A percentile compares a stretch with the other conserved stretches of the same genome.
Evolutionary conservation across 768 basidiomycete species (phyloP).

Genomic region (Boletus vermiculosoides): DNA sequence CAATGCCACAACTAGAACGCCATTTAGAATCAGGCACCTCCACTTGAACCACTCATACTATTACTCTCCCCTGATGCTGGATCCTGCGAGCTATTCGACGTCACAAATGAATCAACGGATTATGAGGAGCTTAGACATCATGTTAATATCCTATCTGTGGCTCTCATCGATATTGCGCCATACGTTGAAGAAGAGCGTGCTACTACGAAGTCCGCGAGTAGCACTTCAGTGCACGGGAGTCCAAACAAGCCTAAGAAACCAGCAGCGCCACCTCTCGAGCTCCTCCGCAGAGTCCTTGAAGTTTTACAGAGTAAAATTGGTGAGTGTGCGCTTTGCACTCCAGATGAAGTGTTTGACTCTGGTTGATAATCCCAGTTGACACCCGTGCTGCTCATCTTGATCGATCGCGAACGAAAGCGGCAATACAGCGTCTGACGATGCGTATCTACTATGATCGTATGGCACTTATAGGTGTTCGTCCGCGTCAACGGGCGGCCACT

Average conservation of each 20-base stretch:
- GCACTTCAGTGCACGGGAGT: slow-evolving; percentile 17
- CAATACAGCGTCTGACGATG: slow-evolving; percentile 61
- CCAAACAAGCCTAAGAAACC: slow-evolving; percentile 32
- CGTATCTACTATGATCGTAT: slow-evolving; percentile 61
- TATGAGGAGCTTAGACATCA: slow-evolving; percentile 59
- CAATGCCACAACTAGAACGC: not conserved
- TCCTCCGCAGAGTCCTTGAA: slow-evolving; percentile 49
- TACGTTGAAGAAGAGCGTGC: slow-evolving; percentile 52
- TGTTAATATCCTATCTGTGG: slow-evolving; percentile 56
- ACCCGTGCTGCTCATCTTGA: slow-evolving; percentile 74
- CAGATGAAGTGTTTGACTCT: not conserved
- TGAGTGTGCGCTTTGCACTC: slow-evolving; percentile 33
- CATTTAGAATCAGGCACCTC: slow-evolving; percentile 47
- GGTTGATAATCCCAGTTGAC: slow-evolving; percentile 46
- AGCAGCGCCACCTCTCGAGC: slow-evolving; percentile 44
- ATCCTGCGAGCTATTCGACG: slow-evolving; percentile 47
- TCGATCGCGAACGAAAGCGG: slow-evolving; percentile 70
- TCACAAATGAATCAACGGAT: slow-evolving; percentile 53
- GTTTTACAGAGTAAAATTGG: slow-evolving; percentile 59
- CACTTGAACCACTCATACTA: slow-evolving; percentile 48
- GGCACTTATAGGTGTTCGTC: slow-evolving; percentile 28
- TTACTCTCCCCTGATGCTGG: slow-evolving; percentile 48
- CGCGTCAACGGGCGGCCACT: slow-evolving; percentile 24
- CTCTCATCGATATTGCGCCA: slow-evolving; percentile 54
- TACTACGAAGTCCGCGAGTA: slow-evolving; percentile 10